Evolutionary conservation across 116 monocot species (phyloP), one percentile per base, ranked within the genome.

Genomic region (Phalaenopsis hybrid): DNA sequence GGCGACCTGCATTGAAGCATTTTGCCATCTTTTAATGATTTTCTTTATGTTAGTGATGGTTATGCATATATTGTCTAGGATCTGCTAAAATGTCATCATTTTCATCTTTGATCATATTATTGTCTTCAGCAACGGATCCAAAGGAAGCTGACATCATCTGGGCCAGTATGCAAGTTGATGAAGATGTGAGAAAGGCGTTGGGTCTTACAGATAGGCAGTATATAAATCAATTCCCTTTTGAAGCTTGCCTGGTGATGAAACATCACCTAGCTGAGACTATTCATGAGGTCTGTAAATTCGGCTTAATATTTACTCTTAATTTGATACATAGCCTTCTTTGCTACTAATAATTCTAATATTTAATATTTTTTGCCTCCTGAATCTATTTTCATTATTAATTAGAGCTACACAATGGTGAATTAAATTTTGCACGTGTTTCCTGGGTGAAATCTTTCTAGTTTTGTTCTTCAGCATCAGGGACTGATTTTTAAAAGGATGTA

Each of bases 211-310:
- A 99, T 68, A 46, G 70, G 57, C 99, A 99, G 72, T 93, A 88
- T 75, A 81, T 83, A 61, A 99, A 99, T 75, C 99, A 99, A 78
- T 95, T 99, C 70, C 99, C 95, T 44, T 99, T 93, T 86, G 99
- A 95, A 89, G 93, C 99, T 78, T 99, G 99, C 82, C 86, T 99
- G 79, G 94, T 99, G 48, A 95, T 99, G 99, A 99, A 99, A 74
- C 99, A 99, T 83, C 93, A 99, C 80, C 78, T 99, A 58, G 99
- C 95, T 59, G 95, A 99, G 81, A 95, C 99, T n/a, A 99, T 99
- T 79, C 88, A 89, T 57, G 88, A 86, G 99, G 99, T 99, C 51
- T 83, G 83, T 43, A 57, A 45, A 44, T 69, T 78, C 20, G 9
- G 4, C 21, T 75, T 45, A n/a, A 45, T 45, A 46, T 75, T 70